Evolutionary conservation across 225 moss, liverwort and hornwort genomes (phyloP).

Genomic region (Neckera pumila): DNA sequence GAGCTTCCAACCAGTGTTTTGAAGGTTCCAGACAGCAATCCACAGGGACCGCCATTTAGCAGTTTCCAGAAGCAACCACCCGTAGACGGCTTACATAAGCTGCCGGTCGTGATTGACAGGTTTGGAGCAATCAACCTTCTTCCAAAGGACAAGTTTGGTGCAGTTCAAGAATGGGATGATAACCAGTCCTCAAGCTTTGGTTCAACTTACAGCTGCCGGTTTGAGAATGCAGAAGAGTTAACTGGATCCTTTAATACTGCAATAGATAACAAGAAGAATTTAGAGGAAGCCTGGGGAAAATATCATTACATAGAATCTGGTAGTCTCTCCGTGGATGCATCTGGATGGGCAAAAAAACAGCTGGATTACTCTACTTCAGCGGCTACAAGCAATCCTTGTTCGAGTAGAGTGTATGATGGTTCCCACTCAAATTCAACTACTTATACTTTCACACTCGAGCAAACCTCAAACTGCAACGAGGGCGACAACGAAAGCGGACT

Average conservation of each 20-base stretch:
- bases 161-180: conserved; percentile 18
- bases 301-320: conserved; percentile 6
- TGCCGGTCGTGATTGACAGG: conserved; percentile 15
- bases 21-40: not conserved
- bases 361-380: not conserved
- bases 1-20: not conserved
- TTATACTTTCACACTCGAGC: conserved; percentile 2
- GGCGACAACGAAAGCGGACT: not conserved
- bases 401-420: conserved; percentile 19
- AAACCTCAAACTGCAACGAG: not conserved
- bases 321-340: not conserved
- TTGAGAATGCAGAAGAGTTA: conserved; percentile 9
- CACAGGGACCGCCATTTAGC: not conserved
- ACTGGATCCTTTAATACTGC: conserved; percentile 15
- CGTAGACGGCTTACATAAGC: not conserved
- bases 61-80: not conserved
- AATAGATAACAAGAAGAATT: conserved; percentile 1
- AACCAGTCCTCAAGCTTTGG: conserved; percentile 31
- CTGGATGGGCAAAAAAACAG: not conserved
- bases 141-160: conserved; percentile 30
- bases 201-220: conserved; percentile 20
- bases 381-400: conserved; percentile 21
- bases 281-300: not conserved
- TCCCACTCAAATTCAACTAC: conserved; percentile 9
- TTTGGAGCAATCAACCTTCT: conserved; percentile 29